Conservation (phyloP, 768 basidiomycete species). For the Suillus sp. region DNA sequence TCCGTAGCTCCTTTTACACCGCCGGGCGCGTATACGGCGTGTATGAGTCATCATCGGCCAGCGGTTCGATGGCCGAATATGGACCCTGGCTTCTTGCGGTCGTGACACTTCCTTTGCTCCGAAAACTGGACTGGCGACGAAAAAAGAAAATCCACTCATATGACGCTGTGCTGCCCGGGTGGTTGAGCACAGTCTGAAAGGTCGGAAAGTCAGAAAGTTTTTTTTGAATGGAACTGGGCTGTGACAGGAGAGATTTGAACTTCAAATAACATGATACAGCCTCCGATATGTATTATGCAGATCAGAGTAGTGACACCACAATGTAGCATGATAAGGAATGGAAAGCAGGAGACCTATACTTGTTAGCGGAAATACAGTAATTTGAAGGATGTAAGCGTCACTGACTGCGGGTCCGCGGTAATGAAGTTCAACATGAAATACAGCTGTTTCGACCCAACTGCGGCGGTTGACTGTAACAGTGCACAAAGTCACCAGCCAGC, state of each 20-base stretch:
- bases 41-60: not conserved
- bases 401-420: not conserved
- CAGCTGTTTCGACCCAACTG: not conserved
- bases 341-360: not conserved
- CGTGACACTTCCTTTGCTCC: not conserved
- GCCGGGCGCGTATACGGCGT: not conserved
- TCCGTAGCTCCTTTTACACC: not conserved
- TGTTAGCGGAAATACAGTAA: not conserved
- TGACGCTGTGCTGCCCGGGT: not conserved
- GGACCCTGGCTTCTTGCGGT: not conserved
- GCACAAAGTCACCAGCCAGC: not conserved
- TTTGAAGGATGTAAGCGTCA: too few relatives aligned
- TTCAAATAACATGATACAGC: not conserved
- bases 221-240: too few relatives aligned
- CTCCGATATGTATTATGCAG: not conserved
- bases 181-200: not conserved
- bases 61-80: not conserved
- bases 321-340: not conserved
- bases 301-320: too few relatives aligned
- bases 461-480: not conserved
- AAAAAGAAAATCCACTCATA: not conserved
- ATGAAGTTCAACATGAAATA: not conserved
- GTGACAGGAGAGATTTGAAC: not conserved
- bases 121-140: not conserved
- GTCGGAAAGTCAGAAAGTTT: not conserved